Base-by-base conservation (phyloP, 176 grass and related monocot genomes). In the Bromus sterilis region DNA sequence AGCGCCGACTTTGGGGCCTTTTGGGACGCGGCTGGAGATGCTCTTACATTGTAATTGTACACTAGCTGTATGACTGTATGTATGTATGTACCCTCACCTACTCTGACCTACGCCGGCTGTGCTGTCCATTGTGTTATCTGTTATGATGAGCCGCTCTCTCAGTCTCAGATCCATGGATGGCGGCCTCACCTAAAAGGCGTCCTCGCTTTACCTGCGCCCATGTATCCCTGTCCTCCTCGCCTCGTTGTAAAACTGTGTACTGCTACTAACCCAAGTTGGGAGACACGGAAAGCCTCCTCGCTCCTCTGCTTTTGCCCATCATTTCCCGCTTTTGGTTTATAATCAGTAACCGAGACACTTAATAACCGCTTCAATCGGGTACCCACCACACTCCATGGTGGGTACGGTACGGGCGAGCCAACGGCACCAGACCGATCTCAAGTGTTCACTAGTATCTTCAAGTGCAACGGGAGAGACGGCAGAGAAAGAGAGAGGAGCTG, bases 101-200 rank as follows among this genome's bases (percentile, higher is more conserved):
- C 42, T 16, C 20, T 11, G 37, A 32, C 42, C 7, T 43, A 57
- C 20, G 43, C 24, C 48, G 46, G 44, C 12, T 15, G 46, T 35
- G 66, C 15, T 11, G 46, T 58, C 69, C 49, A 44, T 5, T 73
- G 76, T 58, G n/a, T n/a, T n/a, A n/a, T n/a, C n/a, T 35, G 48
- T 18, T 1, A 51, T 51, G 48, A 78, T n/a, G 80, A 46, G 46
- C 57, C 59, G 59, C 44, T 14, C 1, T 28, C 35, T n/a, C n/a
- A 51, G 48, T 2, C 48, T 6, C 16, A 7, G 35, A 37, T 8
- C 35, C 5, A 1, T 48, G 14, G 4, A 49, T 20, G 16, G 12
- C 14, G 1, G 48, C 43, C 49, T 60, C 85, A 82, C 79, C 74
- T 80, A 51, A 89, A 84, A 84, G 59, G 6, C 7, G 4, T 40